Base-by-base conservation (phyloP, 805 yeast genomes). In the Lipomyces chichibuensis region DNA sequence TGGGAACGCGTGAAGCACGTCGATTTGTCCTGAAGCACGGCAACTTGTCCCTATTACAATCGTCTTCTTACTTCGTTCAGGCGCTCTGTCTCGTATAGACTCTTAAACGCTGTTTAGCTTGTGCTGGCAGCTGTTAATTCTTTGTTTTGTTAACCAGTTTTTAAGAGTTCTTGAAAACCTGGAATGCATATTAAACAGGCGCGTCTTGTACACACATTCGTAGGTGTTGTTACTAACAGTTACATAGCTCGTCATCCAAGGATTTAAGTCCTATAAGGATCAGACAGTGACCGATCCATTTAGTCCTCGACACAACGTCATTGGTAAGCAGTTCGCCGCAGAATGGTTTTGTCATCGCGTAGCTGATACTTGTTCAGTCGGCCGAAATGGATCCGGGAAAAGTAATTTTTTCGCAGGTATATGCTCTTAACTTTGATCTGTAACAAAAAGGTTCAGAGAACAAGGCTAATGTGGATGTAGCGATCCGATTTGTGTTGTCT, bases 371-470 rank as follows among this genome's bases (percentile, higher is more conserved):
- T 1, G 8, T n/a, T 35, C 49, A 70, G 80, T 93, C 39, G 98
- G 98, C 1, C 81, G 97, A 60, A 93, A 93, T 78, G 98, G 98
- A n/a, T 90, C 97, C 8, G 99, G 99, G 8, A 94, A 95, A 77
- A 91, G 97, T 53, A 94, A 95, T 77, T 90, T 94, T 79, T 95
- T 94, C 77, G 92, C 97, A 17, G 71, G 71, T 67, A 52, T 27
- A 62, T 56, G 11, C 8, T 27, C 2, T 23, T 20, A 7, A 23
- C 11, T n/a, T 14, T 63, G 56, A 14, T 13, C 7, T 11, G 14
- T 58, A 32, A 58, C 14, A 27, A 20, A 2, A 56, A 6, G 23
- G 23, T 14, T 13, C n/a, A 25, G 33, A 29, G 20, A 33, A 25
- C 32, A 29, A 23, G 29, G 13, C 49, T 43, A 43, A 43, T 17